Evolutionary conservation across 352 stramenopile species (phyloP).

Genomic region (Phytophthora hybrid): DNA sequence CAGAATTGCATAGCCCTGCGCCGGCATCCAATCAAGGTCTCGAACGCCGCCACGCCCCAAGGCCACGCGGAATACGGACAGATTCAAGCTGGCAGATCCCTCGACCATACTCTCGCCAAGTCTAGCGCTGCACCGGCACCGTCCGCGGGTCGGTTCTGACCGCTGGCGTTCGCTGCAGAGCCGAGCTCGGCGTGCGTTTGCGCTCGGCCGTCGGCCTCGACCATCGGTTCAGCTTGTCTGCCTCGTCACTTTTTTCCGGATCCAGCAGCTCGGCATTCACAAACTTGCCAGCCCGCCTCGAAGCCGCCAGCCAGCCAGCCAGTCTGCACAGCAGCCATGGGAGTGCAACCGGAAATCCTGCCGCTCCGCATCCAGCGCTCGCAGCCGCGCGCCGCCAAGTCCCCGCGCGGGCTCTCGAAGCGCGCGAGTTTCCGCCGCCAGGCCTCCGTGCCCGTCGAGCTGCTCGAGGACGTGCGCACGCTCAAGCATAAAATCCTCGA

Average conservation of each 20-base stretch:
- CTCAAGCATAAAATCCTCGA: conserved; percentile 65
- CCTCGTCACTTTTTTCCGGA: conserved; percentile 47
- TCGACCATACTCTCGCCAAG: conserved; percentile 31
- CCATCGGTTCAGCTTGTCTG: conserved; percentile 30
- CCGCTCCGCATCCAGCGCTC: conserved; percentile 36
- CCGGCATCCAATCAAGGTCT: conserved; percentile 17
- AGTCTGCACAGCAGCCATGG: conserved; percentile 30
- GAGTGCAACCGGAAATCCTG: conserved; percentile 35
- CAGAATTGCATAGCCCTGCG: conserved; percentile 23
- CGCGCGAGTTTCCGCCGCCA: conserved; percentile 37
- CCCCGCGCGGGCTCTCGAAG: conserved; percentile 36
- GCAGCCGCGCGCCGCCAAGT: conserved; percentile 29
- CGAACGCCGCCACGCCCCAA: conserved; percentile 5
- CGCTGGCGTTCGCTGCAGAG: conserved; percentile 25
- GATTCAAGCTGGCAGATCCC: conserved; percentile 22
- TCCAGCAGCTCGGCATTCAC: conserved; percentile 33
- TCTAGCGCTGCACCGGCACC: conserved; percentile 20
- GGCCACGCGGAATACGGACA: conserved; percentile 14
- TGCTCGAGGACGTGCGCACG: conserved; percentile 47
- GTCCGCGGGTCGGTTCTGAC: conserved; percentile 11
- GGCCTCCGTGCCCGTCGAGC: conserved; percentile 25
- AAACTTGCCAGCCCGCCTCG: conserved; percentile 16
- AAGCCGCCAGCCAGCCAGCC: not conserved
- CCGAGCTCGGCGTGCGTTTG: not conserved
- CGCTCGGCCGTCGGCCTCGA: conserved; percentile 7